Evolutionary conservation across 2,329 filamentous ascomycete genomes (phyloP).

Genomic region (Cadophora gregata): DNA sequence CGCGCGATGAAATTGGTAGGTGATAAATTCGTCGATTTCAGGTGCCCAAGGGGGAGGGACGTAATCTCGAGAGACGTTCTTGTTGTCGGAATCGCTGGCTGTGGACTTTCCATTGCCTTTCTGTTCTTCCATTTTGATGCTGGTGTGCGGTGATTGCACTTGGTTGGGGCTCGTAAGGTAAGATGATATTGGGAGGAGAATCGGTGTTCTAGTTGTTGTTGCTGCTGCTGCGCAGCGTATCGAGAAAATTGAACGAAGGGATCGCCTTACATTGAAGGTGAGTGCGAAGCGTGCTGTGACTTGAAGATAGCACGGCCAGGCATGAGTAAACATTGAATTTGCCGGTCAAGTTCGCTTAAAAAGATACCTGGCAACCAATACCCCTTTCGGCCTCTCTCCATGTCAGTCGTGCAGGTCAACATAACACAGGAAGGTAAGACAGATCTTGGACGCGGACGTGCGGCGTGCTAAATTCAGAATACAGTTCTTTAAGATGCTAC

Average conservation of each 20-base stretch:
- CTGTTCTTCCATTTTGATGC: background rate
- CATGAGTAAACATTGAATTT: slow-evolving; percentile 5
- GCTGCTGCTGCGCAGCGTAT: too few relatives aligned
- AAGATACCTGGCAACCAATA: too few relatives aligned
- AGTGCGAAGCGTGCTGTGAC: too few relatives aligned
- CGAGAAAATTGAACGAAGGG: background rate
- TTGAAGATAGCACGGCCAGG: too few relatives aligned
- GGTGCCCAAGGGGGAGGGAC: background rate
- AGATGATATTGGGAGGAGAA: background rate
- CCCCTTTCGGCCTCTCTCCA: background rate
- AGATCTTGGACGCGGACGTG: too few relatives aligned
- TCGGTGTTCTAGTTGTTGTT: too few relatives aligned
- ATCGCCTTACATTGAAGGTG: background rate
- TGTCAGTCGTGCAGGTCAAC: too few relatives aligned
- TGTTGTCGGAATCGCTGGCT: background rate
- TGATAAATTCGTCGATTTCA: background rate
- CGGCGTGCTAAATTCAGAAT: too few relatives aligned
- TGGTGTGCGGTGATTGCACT: background rate
- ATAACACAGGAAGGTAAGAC: too few relatives aligned
- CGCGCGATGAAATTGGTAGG: background rate
- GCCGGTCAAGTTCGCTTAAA: background rate
- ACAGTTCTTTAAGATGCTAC: background rate
- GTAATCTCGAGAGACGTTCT: too few relatives aligned
- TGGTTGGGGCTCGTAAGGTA: background rate
- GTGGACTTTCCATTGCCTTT: background rate